Evolutionary conservation across 176 grass and related monocot species (phyloP).

Genomic region (Oryza punctata): DNA sequence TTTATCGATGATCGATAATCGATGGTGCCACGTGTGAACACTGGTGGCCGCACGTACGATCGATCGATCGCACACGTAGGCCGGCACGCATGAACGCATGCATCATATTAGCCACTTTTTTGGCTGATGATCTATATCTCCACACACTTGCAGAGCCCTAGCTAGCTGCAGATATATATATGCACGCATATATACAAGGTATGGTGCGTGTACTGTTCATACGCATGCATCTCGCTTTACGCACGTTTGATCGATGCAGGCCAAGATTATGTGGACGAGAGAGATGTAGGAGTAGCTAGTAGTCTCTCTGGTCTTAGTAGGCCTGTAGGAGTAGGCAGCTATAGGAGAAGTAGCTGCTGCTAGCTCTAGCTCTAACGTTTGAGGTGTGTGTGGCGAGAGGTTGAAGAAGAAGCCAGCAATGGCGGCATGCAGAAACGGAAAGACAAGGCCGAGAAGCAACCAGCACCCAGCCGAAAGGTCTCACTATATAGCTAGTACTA

Average conservation of each 20-base stretch:
- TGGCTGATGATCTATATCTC: too few species aligned
- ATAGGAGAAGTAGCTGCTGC: too few species aligned
- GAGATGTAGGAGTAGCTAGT: neutral
- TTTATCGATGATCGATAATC: too few species aligned
- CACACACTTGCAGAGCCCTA: too few species aligned
- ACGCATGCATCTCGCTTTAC: neutral
- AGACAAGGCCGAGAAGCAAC: constrained; percentile 20
- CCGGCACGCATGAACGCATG: too few species aligned
- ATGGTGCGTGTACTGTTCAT: neutral
- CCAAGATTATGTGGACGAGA: neutral
- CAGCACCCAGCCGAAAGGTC: neutral
- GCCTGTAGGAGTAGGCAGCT: too few species aligned
- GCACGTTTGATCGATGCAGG: neutral
- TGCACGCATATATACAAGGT: neutral
- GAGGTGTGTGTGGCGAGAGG: neutral
- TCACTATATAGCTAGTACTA: neutral
- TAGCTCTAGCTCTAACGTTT: too few species aligned
- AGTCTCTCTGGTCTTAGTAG: too few species aligned
- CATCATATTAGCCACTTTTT: too few species aligned
- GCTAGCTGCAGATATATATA: neutral
- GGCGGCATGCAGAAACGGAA: constrained; percentile 34
- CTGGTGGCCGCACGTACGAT: too few species aligned
- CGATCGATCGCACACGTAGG: too few species aligned
- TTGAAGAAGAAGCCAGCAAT: neutral
- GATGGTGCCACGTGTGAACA: too few species aligned